phyloP scores from a whole-genome alignment of 169 alveolate genomes.

The Cryptosporidium felis region DNA sequence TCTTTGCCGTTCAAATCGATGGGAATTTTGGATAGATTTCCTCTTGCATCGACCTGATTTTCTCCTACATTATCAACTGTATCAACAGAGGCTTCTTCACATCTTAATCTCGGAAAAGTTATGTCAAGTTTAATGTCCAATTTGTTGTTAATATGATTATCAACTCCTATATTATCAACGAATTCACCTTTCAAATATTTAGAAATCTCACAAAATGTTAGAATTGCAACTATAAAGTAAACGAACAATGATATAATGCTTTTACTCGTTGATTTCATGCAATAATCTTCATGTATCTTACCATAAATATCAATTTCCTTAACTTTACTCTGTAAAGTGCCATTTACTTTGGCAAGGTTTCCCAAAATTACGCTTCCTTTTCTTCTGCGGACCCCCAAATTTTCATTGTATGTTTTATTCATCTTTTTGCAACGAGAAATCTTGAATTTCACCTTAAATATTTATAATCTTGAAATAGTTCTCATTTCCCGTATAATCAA shows the following conservation, averaged over 20 bases:
- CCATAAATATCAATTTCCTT: slow-evolving; percentile 66
- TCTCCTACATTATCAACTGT: slow-evolving; percentile 70
- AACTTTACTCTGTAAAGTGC: not conserved
- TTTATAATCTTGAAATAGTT: slow-evolving; percentile 46
- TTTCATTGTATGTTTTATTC: not conserved
- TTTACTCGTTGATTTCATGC: slow-evolving; percentile 54
- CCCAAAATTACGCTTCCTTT: slow-evolving; percentile 6
- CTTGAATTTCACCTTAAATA: not conserved
- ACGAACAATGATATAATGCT: slow-evolving; percentile 40
- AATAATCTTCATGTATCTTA: slow-evolving; percentile 64
- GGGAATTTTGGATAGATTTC: slow-evolving; percentile 13
- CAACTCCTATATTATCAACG: slow-evolving; percentile 53
- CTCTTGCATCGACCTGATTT: slow-evolving; percentile 56
- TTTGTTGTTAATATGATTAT: slow-evolving; percentile 37
- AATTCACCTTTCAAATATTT: slow-evolving; percentile 41
- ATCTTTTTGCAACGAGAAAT: not conserved
- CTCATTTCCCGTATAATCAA: slow-evolving; percentile 39
- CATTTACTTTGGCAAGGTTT: slow-evolving; percentile 3
- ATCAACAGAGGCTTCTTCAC: slow-evolving; percentile 63
- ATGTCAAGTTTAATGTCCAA: slow-evolving; percentile 39
- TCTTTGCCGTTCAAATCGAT: slow-evolving; percentile 44
- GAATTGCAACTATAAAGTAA: slow-evolving; percentile 1
- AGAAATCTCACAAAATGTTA: slow-evolving; percentile 14
- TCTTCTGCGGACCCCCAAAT: not conserved
- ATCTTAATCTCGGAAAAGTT: slow-evolving; percentile 60